Conservation (phyloP, 2,329 filamentous ascomycete species). For the Claviceps purpurea region DNA sequence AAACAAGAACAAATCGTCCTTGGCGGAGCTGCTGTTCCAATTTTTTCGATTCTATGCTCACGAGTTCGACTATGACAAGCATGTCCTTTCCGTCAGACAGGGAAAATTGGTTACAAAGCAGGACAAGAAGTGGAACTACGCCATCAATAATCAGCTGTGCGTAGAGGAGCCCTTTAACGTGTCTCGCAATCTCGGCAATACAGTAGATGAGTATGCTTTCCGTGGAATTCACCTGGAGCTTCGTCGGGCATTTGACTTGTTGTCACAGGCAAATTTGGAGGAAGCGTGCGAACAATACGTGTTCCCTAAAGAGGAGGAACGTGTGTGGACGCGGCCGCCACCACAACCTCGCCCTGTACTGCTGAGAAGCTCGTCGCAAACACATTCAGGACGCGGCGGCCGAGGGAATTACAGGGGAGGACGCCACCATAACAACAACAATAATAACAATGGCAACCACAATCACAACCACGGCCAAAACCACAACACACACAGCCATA, state of each 20-base stretch:
- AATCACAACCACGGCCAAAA: constrained; percentile 23
- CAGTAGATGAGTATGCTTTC: constrained; percentile 89
- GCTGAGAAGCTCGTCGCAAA: constrained; percentile 47
- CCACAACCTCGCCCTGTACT: constrained; percentile 41
- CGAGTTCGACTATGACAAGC: constrained; percentile 78
- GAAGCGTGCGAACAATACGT: constrained; percentile 80
- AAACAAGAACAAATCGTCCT: constrained; percentile 62
- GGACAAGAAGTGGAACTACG: constrained; percentile 78
- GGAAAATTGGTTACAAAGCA: constrained; percentile 67
- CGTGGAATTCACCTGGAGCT: constrained; percentile 82
- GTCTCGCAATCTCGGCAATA: constrained; percentile 82
- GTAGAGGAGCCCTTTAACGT: constrained; percentile 96
- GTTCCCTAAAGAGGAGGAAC: constrained; percentile 72
- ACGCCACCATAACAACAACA: constrained; percentile 26
- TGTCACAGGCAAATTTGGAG: constrained; percentile 64
- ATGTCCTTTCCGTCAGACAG: constrained; percentile 71
- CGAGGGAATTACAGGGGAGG: constrained; percentile 36
- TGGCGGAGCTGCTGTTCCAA: constrained; percentile 80
- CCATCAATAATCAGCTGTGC: constrained; percentile 71
- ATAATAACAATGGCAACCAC: constrained; percentile 23
- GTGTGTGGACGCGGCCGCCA: constrained; percentile 43
- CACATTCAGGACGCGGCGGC: constrained; percentile 34
- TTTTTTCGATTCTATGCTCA: constrained; percentile 95
- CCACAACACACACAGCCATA: constrained; percentile 27
- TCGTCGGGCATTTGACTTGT: constrained; percentile 71